phyloP scores from a whole-genome alignment of 306 rosid species.

The Cyamopsis tetragonoloba region DNA sequence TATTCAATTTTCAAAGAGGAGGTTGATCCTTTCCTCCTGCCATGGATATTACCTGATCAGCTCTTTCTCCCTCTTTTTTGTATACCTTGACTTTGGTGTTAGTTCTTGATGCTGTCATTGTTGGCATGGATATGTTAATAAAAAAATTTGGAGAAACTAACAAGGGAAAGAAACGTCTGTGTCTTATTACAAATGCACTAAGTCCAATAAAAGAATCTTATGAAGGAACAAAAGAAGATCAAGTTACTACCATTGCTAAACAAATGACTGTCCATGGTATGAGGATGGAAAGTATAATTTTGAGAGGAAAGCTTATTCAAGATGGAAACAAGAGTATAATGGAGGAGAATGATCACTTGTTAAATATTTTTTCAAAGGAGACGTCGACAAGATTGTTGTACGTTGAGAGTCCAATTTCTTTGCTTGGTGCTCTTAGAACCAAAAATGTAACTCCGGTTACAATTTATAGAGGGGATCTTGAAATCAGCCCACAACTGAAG shows the following conservation, averaged over 20 bases:
- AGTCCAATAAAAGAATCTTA: slow-evolving; percentile 64
- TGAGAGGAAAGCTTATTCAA: slow-evolving; percentile 54
- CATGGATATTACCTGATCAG: background rate
- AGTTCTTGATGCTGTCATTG: slow-evolving; percentile 92
- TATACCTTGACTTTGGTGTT: slow-evolving; percentile 58
- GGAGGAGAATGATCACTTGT: slow-evolving; percentile 72
- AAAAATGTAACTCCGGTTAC: slow-evolving; percentile 68
- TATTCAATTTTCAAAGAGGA: slow-evolving; percentile 20
- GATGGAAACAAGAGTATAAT: slow-evolving; percentile 39
- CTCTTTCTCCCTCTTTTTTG: slow-evolving; percentile 13
- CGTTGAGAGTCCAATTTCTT: slow-evolving; percentile 63
- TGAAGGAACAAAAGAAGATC: slow-evolving; percentile 85
- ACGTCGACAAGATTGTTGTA: slow-evolving; percentile 61
- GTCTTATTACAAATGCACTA: slow-evolving; percentile 75
- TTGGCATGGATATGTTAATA: slow-evolving; percentile 90
- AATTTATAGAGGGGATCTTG: slow-evolving; percentile 80
- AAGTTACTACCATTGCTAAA: slow-evolving; percentile 65
- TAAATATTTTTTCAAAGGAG: slow-evolving; percentile 63
- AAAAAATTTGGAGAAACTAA: slow-evolving; percentile 70
- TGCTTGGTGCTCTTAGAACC: slow-evolving; percentile 78
- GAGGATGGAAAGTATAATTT: slow-evolving; percentile 77
- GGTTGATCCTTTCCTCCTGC: background rate
- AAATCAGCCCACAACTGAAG: slow-evolving; percentile 57
- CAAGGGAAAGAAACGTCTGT: slow-evolving; percentile 76
- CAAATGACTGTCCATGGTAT: slow-evolving; percentile 72